Conservation (phyloP, 768 basidiomycete genomes). For the Leccinum uliginosum region DNA sequence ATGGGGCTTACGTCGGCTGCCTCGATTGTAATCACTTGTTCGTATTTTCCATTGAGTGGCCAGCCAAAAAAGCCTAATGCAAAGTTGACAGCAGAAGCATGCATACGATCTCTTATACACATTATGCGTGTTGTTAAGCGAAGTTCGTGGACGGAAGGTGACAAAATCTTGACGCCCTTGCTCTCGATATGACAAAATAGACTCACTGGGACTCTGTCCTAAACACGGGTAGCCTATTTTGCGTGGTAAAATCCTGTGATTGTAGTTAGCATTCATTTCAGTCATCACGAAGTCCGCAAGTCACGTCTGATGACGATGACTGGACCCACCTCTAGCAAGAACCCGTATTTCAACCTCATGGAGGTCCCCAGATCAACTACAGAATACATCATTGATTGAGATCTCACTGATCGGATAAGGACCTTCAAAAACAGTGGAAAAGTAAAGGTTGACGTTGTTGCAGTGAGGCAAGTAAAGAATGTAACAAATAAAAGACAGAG, state of each 20-base stretch:
- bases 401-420: not conserved
- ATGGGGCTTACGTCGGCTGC: conserved; percentile 43
- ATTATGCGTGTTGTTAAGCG: not conserved
- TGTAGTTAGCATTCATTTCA: conserved; percentile 15
- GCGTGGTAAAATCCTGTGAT: conserved; percentile 53
- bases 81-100: conserved; percentile 59
- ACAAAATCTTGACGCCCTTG: not conserved
- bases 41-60: conserved; percentile 67
- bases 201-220: conserved; percentile 71
- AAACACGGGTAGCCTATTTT: conserved; percentile 68
- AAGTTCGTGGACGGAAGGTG: not conserved
- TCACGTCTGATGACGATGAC: not conserved
- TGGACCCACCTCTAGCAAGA: conserved; percentile 51
- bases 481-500: not conserved
- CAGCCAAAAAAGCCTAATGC: conserved; percentile 75
- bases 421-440: too few species aligned
- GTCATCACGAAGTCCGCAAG: not conserved
- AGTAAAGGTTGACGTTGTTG: not conserved
- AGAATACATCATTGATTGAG: not conserved
- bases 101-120: conserved; percentile 61
- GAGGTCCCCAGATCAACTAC: conserved; percentile 65
- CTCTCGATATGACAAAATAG: not conserved
- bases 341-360: conserved; percentile 75
- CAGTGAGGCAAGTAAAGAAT: not conserved
- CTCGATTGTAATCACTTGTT: conserved; percentile 76